A percentile compares a stretch with the other conserved stretches of the same genome.
Evolutionary conservation across 2,329 filamentous ascomycete genomes (phyloP).

Genomic region (Calonectria montana): DNA sequence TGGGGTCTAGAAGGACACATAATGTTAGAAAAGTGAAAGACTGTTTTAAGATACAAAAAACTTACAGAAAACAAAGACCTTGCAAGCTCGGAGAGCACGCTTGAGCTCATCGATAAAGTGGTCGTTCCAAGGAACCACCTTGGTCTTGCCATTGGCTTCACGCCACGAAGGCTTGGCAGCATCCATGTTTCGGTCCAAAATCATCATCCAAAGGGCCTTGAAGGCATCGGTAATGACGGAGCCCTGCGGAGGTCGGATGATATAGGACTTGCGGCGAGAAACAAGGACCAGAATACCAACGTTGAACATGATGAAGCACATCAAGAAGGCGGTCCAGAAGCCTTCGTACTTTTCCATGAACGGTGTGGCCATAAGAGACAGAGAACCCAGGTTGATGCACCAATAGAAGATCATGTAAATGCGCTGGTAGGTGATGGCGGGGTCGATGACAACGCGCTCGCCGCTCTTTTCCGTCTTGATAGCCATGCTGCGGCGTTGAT

Average conservation of each 20-base stretch:
- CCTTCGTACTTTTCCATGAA: constrained; percentile 75
- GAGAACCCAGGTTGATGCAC: constrained; percentile 79
- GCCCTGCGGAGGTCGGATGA: constrained; percentile 68
- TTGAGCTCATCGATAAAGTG: constrained; percentile 79
- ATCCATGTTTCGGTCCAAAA: constrained; percentile 58
- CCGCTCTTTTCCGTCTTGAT: constrained; percentile 60
- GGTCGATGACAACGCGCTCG: constrained; percentile 74
- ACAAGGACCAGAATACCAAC: constrained; percentile 67
- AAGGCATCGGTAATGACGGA: constrained; percentile 75
- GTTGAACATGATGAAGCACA: constrained; percentile 71
- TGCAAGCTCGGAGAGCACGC: constrained; percentile 74
- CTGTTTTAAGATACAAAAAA: not conserved
- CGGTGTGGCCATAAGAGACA: constrained; percentile 74
- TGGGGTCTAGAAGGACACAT: constrained; percentile 55
- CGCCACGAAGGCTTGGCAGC: constrained; percentile 76
- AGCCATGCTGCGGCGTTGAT: constrained; percentile 63
- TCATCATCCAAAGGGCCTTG: constrained; percentile 56
- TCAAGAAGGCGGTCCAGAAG: constrained; percentile 74
- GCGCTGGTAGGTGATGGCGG: constrained; percentile 72
- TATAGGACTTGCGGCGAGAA: constrained; percentile 57
- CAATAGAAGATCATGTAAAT: constrained; percentile 82
- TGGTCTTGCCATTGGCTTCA: constrained; percentile 58
- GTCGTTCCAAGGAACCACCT: constrained; percentile 70
- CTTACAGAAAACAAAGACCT: constrained; percentile 72
- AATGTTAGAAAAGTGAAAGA: not conserved